Base-by-base conservation (phyloP, 1,139 yeast species). In the Saccharomyces hybrid region DNA sequence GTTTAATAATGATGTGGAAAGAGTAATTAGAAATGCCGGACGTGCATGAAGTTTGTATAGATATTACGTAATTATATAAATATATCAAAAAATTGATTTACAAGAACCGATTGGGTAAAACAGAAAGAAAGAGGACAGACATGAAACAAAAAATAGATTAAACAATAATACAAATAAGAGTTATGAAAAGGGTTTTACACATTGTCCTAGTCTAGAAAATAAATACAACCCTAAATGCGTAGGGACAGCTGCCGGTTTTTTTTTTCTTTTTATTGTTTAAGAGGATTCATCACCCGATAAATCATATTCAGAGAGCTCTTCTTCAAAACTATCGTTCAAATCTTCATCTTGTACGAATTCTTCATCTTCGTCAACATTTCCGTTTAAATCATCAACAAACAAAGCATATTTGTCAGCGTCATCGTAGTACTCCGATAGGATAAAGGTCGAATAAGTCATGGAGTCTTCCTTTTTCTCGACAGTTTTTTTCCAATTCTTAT, bases 1-100 rank as follows among this genome's bases (percentile, higher is more conserved):
- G 27, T 62, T 66, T 41, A 64, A 65, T 44, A 51, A 56, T 3
- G 60, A 60, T 48, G 59, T 66, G n/a, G 55, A 62, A 1, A 50
- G 42, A 9, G 56, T 64, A 7, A 56, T 64, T 16, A 56, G 48
- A 31, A 54, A 55, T 29, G 56, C 55, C n/a, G 61, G 57, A 46
- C 21, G 47, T 26, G 14, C 32, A 47, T 26, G 12, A 47, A 21
- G 19, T 47, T 14, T 47, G 14, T 47, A 47, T 26, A 28, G n/a
- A 47, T 4, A 11, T 16, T 19, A 38, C 12, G 11, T 38, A 38
- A 38, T 19, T 38, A 9, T 38, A 19, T 19, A 38, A 38, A 9
- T 11, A 34, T 34, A n/a, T 38, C 24, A 38, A 16, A 38, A 24
- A 38, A 38, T 16, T 19, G 16, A 38, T 19, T 26, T 38, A 38